A percentile compares a stretch with the other conserved stretches of the same genome.
Conservation (phyloP, 768 basidiomycete species). For the Calvatia gigantea region DNA sequence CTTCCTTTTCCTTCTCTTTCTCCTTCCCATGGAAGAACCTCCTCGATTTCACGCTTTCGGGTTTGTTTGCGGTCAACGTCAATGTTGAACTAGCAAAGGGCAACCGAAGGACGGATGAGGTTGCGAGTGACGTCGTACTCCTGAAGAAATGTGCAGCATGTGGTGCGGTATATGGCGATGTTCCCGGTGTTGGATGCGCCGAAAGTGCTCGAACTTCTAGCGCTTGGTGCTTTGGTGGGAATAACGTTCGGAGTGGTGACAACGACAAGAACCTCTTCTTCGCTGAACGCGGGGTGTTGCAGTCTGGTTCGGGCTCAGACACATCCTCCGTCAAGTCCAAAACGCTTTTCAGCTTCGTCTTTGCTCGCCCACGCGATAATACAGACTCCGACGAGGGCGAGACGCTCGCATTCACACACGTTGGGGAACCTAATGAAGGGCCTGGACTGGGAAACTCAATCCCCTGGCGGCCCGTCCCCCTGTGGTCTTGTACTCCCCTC, state of each 20-base stretch:
- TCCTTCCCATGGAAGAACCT: conserved; percentile 37
- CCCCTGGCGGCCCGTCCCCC: conserved; percentile 28
- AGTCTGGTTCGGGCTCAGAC: neutral
- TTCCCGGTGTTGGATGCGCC: conserved; percentile 34
- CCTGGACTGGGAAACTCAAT: conserved; percentile 29
- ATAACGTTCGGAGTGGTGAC: conserved; percentile 45
- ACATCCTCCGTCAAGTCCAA: conserved; percentile 2
- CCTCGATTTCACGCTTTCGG: conserved; percentile 29
- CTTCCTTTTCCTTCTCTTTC: conserved; percentile 28
- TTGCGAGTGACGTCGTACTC: conserved; percentile 45
- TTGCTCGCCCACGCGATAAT: neutral
- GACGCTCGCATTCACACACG: neutral
- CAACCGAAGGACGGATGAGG: conserved; percentile 31
- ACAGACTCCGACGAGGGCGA: neutral
- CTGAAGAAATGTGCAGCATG: conserved; percentile 33
- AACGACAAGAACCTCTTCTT: conserved; percentile 40
- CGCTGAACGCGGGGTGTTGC: conserved; percentile 16
- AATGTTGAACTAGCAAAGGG: conserved; percentile 17
- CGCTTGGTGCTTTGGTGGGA: conserved; percentile 34
- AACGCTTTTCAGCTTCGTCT: neutral
- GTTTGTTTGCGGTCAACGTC: conserved; percentile 24
- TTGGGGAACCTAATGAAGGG: conserved; percentile 10
- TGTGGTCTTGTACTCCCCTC: conserved; percentile 32
- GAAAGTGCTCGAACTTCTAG: conserved; percentile 32
- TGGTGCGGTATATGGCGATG: conserved; percentile 37